A percentile compares a stretch with the other conserved stretches of the same genome.
Evolutionary conservation across 306 rosid genomes (phyloP).

Genomic region (Lathyrus tuberosus): DNA sequence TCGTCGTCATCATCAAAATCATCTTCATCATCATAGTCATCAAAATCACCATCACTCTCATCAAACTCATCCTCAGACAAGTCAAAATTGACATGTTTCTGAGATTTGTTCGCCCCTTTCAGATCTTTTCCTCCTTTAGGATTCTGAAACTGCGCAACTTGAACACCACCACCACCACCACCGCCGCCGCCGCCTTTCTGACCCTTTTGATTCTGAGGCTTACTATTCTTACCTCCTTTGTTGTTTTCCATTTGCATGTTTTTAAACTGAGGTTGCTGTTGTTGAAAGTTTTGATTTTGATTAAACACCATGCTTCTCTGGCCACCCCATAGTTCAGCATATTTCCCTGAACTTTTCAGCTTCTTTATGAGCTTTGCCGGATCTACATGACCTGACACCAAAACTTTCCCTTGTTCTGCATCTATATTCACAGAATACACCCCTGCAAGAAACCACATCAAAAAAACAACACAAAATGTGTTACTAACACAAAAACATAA

Average conservation of each 20-base stretch:
- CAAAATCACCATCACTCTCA: constrained; percentile 57
- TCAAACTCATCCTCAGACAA: constrained; percentile 62
- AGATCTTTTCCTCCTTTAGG: constrained; percentile 51
- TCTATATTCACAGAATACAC: constrained; percentile 70
- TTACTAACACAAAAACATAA: not conserved
- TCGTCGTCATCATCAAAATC: constrained; percentile 62
- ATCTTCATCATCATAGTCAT: constrained; percentile 59
- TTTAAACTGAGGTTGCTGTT: constrained; percentile 64
- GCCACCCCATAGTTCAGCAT: constrained; percentile 76
- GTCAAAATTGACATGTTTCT: constrained; percentile 78
- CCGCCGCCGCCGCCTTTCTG: constrained; percentile 43
- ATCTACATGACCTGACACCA: constrained; percentile 74
- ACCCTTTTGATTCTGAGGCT: constrained; percentile 59
- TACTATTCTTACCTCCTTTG: constrained; percentile 59
- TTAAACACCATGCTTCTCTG: constrained; percentile 50
- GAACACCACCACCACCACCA: constrained; percentile 47
- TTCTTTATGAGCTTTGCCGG: constrained; percentile 68
- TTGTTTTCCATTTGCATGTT: constrained; percentile 51
- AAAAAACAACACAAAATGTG: not conserved
- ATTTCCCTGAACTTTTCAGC: constrained; percentile 78
- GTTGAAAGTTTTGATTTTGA: constrained; percentile 41
- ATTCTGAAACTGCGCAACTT: constrained; percentile 51
- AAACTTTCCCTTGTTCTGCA: constrained; percentile 84
- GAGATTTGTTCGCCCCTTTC: constrained; percentile 45
- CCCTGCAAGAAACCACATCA: constrained; percentile 46